Evolutionary conservation across 176 grass and related monocot genomes (phyloP).

Genomic region (Saccharum officinarum): DNA sequence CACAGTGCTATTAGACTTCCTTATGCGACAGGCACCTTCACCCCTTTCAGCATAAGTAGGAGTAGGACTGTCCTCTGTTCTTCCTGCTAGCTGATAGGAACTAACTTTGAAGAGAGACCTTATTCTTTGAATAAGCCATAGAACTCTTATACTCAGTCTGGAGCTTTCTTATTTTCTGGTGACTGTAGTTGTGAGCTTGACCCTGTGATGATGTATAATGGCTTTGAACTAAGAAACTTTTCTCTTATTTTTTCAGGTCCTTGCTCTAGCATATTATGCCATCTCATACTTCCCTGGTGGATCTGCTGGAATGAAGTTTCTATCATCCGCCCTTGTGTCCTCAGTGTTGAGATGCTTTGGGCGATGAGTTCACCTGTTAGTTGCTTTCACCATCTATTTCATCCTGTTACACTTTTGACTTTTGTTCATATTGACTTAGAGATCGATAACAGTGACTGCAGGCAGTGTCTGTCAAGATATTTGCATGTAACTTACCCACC

Average conservation of each 20-base stretch:
- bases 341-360: conserved; percentile 77
- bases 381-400: conserved; percentile 29
- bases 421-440: conserved; percentile 29
- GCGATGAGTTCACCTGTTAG: conserved; percentile 57
- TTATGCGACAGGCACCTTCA: background rate
- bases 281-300: conserved; percentile 98
- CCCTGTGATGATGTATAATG: background rate
- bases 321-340: conserved; percentile 70
- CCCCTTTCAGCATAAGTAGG: background rate
- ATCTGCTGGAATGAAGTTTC: conserved; percentile 91
- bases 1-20: background rate
- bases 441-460: conserved; percentile 6
- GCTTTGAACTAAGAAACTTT: conserved; percentile 17
- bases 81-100: conserved; percentile 15
- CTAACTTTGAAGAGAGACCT: background rate
- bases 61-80: background rate
- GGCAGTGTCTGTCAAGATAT: background rate
- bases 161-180: background rate
- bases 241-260: conserved; percentile 54
- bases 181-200: background rate
- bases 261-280: conserved; percentile 94
- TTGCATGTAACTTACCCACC: conserved; percentile 4
- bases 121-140: conserved; percentile 10
- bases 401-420: conserved; percentile 35
- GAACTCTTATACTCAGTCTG: conserved; percentile 12